Evolutionary conservation across 495 filamentous ascomycete genomes (phyloP).

Genomic region (Penicillium coprophilum): DNA sequence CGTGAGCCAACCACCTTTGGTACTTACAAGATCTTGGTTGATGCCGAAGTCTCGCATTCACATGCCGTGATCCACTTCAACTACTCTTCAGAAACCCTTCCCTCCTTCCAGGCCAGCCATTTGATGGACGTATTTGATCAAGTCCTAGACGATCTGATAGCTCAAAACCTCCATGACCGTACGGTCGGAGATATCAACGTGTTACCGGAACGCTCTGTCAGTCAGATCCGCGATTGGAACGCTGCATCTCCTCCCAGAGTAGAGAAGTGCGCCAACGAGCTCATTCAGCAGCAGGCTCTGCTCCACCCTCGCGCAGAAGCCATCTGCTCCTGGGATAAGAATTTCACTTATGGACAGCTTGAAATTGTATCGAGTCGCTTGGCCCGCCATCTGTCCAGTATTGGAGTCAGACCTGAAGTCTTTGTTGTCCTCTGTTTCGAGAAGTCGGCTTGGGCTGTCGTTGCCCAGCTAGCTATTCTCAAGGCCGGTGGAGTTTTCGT

Average conservation of each 20-base stretch:
- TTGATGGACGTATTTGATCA: slow-evolving; percentile 42
- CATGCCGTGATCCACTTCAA: slow-evolving; percentile 38
- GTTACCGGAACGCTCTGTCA: slow-evolving; percentile 30
- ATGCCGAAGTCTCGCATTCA: slow-evolving; percentile 50
- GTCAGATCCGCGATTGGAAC: slow-evolving; percentile 42
- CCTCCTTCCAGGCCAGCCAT: slow-evolving; percentile 34
- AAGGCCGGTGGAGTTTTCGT: slow-evolving; percentile 62
- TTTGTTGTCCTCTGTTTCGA: slow-evolving; percentile 58
- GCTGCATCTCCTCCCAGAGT: slow-evolving; percentile 26
- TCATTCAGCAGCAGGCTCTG: slow-evolving; percentile 43
- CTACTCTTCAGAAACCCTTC: slow-evolving; percentile 40
- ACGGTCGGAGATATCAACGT: slow-evolving; percentile 35
- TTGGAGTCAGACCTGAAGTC: slow-evolving; percentile 45
- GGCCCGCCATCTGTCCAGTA: slow-evolving; percentile 33
- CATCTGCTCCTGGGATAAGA: slow-evolving; percentile 50
- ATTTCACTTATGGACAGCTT: slow-evolving; percentile 48
- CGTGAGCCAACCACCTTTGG: slow-evolving; percentile 23
- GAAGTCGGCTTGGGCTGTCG: slow-evolving; percentile 54
- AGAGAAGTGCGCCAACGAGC: slow-evolving; percentile 48
- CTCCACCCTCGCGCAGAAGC: slow-evolving; percentile 37
- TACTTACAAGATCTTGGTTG: slow-evolving; percentile 56
- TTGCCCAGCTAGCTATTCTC: slow-evolving; percentile 55
- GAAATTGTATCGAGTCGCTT: slow-evolving; percentile 38
- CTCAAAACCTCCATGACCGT: slow-evolving; percentile 21
- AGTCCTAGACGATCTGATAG: slow-evolving; percentile 42